Evolutionary conservation across 805 yeast genomes (phyloP).

Genomic region (Pichia californica): DNA sequence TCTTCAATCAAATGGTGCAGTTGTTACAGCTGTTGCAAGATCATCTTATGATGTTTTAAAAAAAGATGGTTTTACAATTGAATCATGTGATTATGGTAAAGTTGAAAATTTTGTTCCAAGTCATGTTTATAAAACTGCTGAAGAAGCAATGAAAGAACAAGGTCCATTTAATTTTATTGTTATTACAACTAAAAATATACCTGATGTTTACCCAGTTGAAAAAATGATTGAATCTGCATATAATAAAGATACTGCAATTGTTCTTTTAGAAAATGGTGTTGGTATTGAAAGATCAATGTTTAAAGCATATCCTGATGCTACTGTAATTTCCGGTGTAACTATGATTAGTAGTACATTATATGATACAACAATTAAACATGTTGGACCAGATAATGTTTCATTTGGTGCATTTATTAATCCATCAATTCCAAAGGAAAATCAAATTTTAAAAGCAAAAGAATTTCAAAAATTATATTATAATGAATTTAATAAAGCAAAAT

Average conservation of each 20-base stretch:
- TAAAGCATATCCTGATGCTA: slow-evolving; percentile 29
- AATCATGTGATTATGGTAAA: slow-evolving; percentile 58
- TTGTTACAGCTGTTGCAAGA: slow-evolving; percentile 58
- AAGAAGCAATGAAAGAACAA: slow-evolving; percentile 37
- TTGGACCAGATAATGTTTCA: slow-evolving; percentile 28
- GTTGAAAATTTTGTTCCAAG: slow-evolving; percentile 49
- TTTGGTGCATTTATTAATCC: slow-evolving; percentile 34
- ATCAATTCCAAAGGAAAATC: slow-evolving; percentile 19
- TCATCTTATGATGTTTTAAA: slow-evolving; percentile 52
- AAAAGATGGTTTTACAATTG: slow-evolving; percentile 49
- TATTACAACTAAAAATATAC: slow-evolving; percentile 58
- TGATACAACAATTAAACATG: slow-evolving; percentile 29
- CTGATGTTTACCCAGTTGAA: slow-evolving; percentile 51
- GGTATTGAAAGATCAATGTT: slow-evolving; percentile 33
- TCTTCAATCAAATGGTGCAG: slow-evolving; percentile 41
- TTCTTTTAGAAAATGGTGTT: slow-evolving; percentile 35
- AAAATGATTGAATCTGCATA: slow-evolving; percentile 22
- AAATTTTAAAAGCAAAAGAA: slow-evolving; percentile 26
- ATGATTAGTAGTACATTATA: slow-evolving; percentile 31
- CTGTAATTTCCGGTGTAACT: slow-evolving; percentile 35
- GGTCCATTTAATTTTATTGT: slow-evolving; percentile 49
- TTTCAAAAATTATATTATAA: slow-evolving; percentile 32
- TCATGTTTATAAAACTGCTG: slow-evolving; percentile 34
- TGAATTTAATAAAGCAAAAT: slow-evolving; percentile 24
- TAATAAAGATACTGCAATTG: slow-evolving; percentile 29